Evolutionary conservation across 1,284 basidiomycete genomes (phyloP).

Genomic region (Apiotrichum brassicae): DNA sequence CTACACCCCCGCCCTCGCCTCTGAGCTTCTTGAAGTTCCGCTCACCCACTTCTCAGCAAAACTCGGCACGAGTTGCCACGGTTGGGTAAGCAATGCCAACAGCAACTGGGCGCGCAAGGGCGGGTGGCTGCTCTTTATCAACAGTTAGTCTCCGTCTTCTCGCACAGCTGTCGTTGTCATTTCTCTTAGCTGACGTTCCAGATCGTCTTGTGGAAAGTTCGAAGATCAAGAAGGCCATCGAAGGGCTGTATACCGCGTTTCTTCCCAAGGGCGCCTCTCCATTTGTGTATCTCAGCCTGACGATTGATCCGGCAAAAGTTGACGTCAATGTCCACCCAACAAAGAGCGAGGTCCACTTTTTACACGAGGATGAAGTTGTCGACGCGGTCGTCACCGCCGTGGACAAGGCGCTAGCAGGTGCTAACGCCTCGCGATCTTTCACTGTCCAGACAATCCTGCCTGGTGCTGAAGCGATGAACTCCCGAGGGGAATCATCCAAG

Average conservation of each 20-base stretch:
- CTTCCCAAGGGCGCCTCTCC: constrained; percentile 88
- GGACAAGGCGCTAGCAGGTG: constrained; percentile 59
- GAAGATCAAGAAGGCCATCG: constrained; percentile 78
- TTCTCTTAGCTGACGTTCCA: constrained; percentile 36
- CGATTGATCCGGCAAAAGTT: constrained; percentile 77
- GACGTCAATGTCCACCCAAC: constrained; percentile 99
- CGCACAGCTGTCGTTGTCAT: too few species aligned
- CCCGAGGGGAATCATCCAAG: background rate
- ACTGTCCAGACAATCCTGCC: constrained; percentile 62
- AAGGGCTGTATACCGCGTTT: constrained; percentile 74
- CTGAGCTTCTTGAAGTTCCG: constrained; percentile 65
- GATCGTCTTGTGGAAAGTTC: constrained; percentile 90
- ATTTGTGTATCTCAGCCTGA: constrained; percentile 84
- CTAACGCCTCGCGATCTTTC: constrained; percentile 63
- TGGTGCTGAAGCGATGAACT: constrained; percentile 20
- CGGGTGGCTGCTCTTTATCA: constrained; percentile 87
- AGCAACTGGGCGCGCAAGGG: constrained; percentile 76
- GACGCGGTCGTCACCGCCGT: constrained; percentile 70
- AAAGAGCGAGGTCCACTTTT: constrained; percentile 91
- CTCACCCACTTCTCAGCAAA: constrained; percentile 43
- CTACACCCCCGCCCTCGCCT: constrained; percentile 74
- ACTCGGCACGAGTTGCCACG: constrained; percentile 56
- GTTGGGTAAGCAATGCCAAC: constrained; percentile 79
- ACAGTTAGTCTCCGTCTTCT: constrained; percentile 57
- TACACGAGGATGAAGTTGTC: constrained; percentile 85